These are phyloP conservation scores for Lachancea sp. DNA, from an alignment of 805 yeast species.

Conservation along the genomic window DNA sequence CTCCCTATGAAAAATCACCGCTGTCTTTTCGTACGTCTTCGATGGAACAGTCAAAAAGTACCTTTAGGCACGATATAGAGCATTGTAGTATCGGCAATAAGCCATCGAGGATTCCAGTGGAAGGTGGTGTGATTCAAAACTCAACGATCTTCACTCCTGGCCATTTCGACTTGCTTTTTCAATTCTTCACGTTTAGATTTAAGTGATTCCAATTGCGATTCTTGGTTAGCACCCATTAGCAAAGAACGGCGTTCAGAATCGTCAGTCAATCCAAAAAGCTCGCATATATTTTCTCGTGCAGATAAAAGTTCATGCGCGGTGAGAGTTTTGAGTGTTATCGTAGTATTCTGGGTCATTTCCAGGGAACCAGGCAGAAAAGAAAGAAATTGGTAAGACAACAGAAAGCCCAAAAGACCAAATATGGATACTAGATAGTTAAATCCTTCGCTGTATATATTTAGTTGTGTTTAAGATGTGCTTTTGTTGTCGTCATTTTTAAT, in stretches of 20 bases:
- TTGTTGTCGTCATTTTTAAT: too few species aligned
- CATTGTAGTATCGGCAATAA: too few species aligned
- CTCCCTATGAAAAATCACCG: constrained; percentile 5
- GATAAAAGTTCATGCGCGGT: constrained; percentile 28
- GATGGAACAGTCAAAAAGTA: too few species aligned
- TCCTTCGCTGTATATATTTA: too few species aligned
- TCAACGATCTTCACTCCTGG: neutral
- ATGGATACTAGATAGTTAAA: too few species aligned
- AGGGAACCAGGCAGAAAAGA: neutral
- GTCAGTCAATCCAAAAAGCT: constrained; percentile 26
- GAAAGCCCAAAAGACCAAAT: too few species aligned
- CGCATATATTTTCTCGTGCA: constrained; percentile 28
- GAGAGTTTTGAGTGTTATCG: constrained; percentile 26
- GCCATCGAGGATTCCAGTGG: neutral
- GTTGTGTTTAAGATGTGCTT: too few species aligned
- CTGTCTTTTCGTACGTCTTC: constrained; percentile 6
- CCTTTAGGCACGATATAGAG: too few species aligned
- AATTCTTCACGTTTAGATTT: constrained; percentile 12
- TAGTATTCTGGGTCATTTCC: constrained; percentile 14
- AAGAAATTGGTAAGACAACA: neutral
- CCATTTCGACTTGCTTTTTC: constrained; percentile 8
- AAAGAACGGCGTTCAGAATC: constrained; percentile 16
- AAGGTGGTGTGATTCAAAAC: neutral
- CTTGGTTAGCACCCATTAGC: constrained; percentile 17
- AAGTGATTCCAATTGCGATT: constrained; percentile 13